Evolutionary conservation across 345 rosid species (phyloP).

Genomic region (Aegle marmelos): DNA sequence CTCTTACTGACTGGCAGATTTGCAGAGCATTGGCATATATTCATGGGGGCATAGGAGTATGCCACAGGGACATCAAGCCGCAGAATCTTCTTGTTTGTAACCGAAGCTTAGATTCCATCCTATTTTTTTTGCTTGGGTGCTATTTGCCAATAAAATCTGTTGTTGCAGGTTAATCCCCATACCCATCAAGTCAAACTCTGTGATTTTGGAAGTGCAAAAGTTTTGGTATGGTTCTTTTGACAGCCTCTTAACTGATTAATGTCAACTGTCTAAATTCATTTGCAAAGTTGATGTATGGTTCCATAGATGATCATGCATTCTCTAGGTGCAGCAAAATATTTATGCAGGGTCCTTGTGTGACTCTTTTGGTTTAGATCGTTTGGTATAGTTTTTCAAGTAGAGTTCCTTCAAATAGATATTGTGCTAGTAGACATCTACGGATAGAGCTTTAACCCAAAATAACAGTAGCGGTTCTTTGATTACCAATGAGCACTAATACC

Average conservation of each 20-base stretch:
- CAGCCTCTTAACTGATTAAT: neutral
- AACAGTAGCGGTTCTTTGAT: too few species aligned
- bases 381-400: too few species aligned
- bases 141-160: neutral
- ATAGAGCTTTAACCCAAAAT: too few species aligned
- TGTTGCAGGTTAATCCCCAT: slow-evolving; percentile 26
- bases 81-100: slow-evolving; percentile 23
- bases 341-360: too few species aligned
- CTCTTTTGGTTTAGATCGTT: too few species aligned
- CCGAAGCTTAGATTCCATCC: neutral
- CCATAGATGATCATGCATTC: too few species aligned
- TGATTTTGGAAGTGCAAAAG: slow-evolving; percentile 30
- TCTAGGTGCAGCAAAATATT: too few species aligned
- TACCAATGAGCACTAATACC: too few species aligned
- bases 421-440: too few species aligned
- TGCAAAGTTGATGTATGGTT: neutral
- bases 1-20: slow-evolving; percentile 10
- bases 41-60: slow-evolving; percentile 22
- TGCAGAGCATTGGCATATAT: slow-evolving; percentile 24
- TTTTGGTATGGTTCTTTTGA: slow-evolving; percentile 15
- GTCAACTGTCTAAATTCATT: neutral
- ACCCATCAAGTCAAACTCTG: slow-evolving; percentile 23
- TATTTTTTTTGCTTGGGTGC: neutral
- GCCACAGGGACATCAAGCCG: slow-evolving; percentile 22
- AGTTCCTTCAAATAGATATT: too few species aligned